Conservation (phyloP, 768 basidiomycete genomes). For the Phanerodontia chrysosporium region DNA sequence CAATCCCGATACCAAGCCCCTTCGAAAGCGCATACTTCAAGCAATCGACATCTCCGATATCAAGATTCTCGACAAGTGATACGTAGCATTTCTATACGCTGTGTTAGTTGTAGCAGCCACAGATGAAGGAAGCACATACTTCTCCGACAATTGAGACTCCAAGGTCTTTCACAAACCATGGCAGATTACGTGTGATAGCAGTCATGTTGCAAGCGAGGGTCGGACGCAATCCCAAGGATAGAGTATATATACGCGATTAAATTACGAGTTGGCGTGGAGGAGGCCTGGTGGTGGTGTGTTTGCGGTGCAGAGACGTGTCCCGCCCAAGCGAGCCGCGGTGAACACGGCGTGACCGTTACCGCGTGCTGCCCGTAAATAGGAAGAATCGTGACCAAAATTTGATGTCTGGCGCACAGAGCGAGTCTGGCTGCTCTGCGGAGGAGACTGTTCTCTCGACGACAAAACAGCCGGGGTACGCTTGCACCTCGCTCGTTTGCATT, state of each 20-base stretch:
- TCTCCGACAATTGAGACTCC: constrained; percentile 79
- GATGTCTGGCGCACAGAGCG: neutral
- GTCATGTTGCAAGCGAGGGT: constrained; percentile 46
- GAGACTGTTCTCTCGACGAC: neutral
- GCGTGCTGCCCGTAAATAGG: neutral
- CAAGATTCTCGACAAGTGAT: constrained; percentile 81
- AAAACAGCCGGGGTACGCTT: neutral
- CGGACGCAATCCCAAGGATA: neutral
- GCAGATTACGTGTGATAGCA: constrained; percentile 76
- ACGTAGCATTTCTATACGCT: constrained; percentile 77
- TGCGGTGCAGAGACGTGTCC: constrained; percentile 3
- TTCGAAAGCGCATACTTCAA: constrained; percentile 92
- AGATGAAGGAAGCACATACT: constrained; percentile 36
- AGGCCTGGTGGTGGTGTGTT: neutral
- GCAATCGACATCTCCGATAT: constrained; percentile 74
- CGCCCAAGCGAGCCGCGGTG: neutral
- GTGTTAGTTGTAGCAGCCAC: neutral
- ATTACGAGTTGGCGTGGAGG: neutral
- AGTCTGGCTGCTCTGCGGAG: neutral
- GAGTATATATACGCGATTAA: neutral
- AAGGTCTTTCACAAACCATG: constrained; percentile 78
- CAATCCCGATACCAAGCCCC: constrained; percentile 87
- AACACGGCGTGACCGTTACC: constrained; percentile 1
- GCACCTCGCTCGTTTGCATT: neutral
- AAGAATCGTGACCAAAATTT: constrained; percentile 12